Conservation (phyloP, 805 yeast species). For the Limtongia smithiae region DNA sequence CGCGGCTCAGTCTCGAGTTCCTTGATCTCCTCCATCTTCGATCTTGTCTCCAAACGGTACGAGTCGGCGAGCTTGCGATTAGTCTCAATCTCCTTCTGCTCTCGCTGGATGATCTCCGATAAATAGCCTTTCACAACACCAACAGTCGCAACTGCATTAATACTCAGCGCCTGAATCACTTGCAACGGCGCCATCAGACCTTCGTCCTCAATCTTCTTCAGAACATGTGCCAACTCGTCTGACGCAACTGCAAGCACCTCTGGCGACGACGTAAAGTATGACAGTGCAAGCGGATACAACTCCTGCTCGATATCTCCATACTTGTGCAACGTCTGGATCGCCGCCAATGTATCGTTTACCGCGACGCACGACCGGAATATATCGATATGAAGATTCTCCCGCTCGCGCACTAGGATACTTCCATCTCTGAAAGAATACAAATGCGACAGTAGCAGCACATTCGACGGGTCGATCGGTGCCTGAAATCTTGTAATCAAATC, state of each 20-base stretch:
- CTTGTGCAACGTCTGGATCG: slow-evolving; percentile 53
- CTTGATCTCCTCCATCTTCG: slow-evolving; percentile 52
- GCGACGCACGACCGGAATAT: slow-evolving; percentile 64
- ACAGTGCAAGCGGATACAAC: slow-evolving; percentile 61
- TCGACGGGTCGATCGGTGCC: slow-evolving; percentile 51
- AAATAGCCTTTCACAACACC: slow-evolving; percentile 71
- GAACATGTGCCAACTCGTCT: slow-evolving; percentile 46
- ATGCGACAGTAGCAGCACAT: slow-evolving; percentile 55
- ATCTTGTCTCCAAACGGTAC: slow-evolving; percentile 62
- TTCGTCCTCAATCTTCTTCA: slow-evolving; percentile 51
- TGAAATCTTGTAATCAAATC: slow-evolving; percentile 48
- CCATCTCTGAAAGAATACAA: slow-evolving; percentile 41
- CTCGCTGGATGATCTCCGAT: slow-evolving; percentile 55
- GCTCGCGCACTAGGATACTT: slow-evolving; percentile 31
- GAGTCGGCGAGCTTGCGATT: slow-evolving; percentile 63
- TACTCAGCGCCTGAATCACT: slow-evolving; percentile 63
- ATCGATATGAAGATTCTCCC: slow-evolving; percentile 53
- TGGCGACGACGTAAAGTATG: slow-evolving; percentile 56
- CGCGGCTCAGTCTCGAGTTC: slow-evolving; percentile 48
- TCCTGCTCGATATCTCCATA: slow-evolving; percentile 63
- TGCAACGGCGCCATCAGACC: slow-evolving; percentile 70
- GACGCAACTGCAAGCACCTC: slow-evolving; percentile 42
- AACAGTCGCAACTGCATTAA: slow-evolving; percentile 59
- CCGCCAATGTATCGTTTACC: slow-evolving; percentile 53
- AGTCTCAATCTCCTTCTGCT: slow-evolving; percentile 62